phyloP scores from a whole-genome alignment of 345 rosid genomes.

The Murraya koenigii region DNA sequence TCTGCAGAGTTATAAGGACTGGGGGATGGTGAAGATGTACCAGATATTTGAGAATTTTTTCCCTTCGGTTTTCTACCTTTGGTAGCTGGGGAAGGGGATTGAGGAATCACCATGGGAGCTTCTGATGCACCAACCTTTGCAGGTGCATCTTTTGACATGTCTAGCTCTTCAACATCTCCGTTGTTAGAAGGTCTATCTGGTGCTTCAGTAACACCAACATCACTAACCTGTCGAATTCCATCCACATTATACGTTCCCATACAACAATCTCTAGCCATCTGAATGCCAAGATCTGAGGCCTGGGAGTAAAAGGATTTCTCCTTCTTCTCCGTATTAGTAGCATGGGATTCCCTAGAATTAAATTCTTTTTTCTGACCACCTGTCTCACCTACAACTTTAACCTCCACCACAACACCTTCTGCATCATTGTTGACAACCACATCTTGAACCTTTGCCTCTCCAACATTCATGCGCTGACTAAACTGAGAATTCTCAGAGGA shows the following conservation, averaged over 20 bases:
- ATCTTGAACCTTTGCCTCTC: slow-evolving; percentile 43
- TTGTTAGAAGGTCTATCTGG: slow-evolving; percentile 30
- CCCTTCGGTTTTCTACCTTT: slow-evolving; percentile 58
- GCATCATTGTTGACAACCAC: slow-evolving; percentile 38
- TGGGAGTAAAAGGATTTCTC: slow-evolving; percentile 63
- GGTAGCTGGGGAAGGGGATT: slow-evolving; percentile 30
- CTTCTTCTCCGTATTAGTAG: slow-evolving; percentile 36
- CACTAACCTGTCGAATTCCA: slow-evolving; percentile 31
- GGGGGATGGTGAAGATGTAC: slow-evolving; percentile 41
- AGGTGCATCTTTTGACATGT: slow-evolving; percentile 31
- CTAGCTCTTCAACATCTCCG: slow-evolving; percentile 32
- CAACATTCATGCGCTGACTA: slow-evolving; percentile 34
- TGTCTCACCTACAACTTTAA: slow-evolving; percentile 54
- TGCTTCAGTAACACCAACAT: slow-evolving; percentile 22
- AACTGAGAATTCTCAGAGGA: slow-evolving; percentile 46
- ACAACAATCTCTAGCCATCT: slow-evolving; percentile 49
- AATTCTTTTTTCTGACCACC: slow-evolving; percentile 34
- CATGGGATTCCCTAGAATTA: slow-evolving; percentile 32
- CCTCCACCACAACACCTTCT: slow-evolving; percentile 46
- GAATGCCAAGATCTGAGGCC: slow-evolving; percentile 65
- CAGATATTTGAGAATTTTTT: slow-evolving; percentile 47
- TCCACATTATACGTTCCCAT: slow-evolving; percentile 36
- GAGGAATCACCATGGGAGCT: slow-evolving; percentile 24
- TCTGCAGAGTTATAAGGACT: slow-evolving; percentile 60
- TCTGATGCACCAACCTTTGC: slow-evolving; percentile 37